A percentile compares a stretch with the other conserved stretches of the same genome.
Conservation (phyloP, 352 stramenopile species). For the Globisporangium cystogenes region DNA sequence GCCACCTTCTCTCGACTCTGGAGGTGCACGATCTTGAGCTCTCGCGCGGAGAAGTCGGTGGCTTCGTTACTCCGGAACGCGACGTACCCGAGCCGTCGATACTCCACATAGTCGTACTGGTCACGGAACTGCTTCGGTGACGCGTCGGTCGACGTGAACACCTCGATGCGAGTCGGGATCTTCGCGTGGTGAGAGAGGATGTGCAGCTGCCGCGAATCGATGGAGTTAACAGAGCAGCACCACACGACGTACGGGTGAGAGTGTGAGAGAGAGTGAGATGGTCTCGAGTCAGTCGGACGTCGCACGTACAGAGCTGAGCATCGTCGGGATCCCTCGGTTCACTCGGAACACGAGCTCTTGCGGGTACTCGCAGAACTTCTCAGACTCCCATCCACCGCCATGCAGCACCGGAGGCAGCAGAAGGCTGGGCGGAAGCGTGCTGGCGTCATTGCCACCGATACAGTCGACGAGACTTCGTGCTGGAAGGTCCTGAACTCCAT, state of each 20-base stretch:
- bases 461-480: too few relatives aligned
- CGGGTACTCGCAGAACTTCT: conserved; percentile 60
- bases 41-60: conserved; percentile 22
- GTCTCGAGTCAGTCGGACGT: neutral
- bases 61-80: conserved; percentile 20
- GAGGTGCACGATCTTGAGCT: conserved; percentile 45
- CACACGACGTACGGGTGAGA: too few relatives aligned
- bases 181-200: conserved; percentile 34
- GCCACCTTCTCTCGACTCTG: conserved; percentile 15
- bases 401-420: neutral
- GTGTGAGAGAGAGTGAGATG: too few relatives aligned
- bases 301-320: conserved; percentile 12
- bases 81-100: conserved; percentile 41
- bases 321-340: conserved; percentile 18
- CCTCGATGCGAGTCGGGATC: conserved; percentile 40
- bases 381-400: conserved; percentile 28
- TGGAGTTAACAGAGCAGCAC: too few relatives aligned
- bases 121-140: neutral
- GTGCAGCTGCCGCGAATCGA: conserved; percentile 15
- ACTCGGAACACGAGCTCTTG: conserved; percentile 51
- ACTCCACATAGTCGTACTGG: conserved; percentile 10
- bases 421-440: neutral
- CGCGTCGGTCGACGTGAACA: conserved; percentile 21
- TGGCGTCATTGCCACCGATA: neutral
- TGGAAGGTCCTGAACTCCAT: neutral